Conservation (phyloP, 495 filamentous ascomycete species). For the Neurospora sp. region DNA sequence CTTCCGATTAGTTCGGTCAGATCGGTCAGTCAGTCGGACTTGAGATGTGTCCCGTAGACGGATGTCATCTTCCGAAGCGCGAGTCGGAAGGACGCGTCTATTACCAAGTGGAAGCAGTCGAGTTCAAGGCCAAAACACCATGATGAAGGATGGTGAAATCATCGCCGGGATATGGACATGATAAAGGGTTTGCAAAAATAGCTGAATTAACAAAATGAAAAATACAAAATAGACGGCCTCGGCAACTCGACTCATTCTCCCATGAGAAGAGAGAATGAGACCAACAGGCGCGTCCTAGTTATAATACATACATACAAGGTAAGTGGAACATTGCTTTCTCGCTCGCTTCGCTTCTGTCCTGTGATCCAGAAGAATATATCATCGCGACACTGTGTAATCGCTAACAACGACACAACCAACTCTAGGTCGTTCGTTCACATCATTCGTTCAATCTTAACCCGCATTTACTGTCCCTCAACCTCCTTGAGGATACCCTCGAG, state of each 20-base stretch:
- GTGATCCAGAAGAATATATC: neutral
- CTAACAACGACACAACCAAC: neutral
- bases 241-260: neutral
- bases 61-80: neutral
- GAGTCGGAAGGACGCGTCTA: neutral
- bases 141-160: neutral
- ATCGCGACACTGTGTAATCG: neutral
- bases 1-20: neutral
- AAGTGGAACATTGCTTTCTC: neutral
- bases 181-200: neutral
- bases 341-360: neutral
- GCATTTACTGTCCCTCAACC: slow-evolving; percentile 26
- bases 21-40: neutral
- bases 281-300: neutral
- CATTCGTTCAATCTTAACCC: neutral
- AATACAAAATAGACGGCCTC: neutral
- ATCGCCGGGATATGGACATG: neutral
- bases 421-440: neutral
- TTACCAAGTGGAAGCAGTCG: neutral
- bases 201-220: neutral
- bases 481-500: slow-evolving; percentile 66
- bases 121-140: neutral
- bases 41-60: neutral
- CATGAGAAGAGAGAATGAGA: neutral
- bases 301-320: neutral